Percentiles rank a stretch among this genome's conserved stretches.
phyloP scores from a whole-genome alignment of 768 basidiomycete species.

The Krasilnikovozyma curviuscula region DNA sequence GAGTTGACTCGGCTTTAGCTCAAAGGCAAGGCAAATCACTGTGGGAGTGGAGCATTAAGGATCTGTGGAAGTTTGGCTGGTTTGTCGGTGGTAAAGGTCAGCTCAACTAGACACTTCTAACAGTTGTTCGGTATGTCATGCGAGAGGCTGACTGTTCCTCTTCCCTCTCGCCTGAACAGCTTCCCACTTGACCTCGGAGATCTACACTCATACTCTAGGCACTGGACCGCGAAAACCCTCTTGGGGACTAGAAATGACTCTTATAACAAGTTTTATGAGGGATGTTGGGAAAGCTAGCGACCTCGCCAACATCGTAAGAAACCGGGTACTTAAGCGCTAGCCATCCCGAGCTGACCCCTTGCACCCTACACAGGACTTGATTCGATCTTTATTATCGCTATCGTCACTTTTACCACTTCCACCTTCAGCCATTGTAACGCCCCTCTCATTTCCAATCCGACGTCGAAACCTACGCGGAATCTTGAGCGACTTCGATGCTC shows the following conservation, averaged over 20 bases:
- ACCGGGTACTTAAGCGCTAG: background rate
- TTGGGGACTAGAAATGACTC: constrained; percentile 57
- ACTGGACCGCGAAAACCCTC: constrained; percentile 42
- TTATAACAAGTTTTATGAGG: constrained; percentile 44
- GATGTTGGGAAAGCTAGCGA: constrained; percentile 62
- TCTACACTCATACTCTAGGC: background rate
- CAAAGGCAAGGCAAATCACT: too few species aligned
- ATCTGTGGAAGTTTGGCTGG: constrained; percentile 12
- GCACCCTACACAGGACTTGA: constrained; percentile 26
- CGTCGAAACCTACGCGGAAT: constrained; percentile 58
- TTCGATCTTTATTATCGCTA: constrained; percentile 52
- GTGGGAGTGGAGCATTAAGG: constrained; percentile 12
- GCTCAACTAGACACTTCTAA: background rate
- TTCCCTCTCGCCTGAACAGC: constrained; percentile 16
- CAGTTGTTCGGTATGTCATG: too few species aligned
- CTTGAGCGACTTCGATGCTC: constrained; percentile 47
- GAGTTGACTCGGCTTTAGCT: too few species aligned
- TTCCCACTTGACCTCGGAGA: too few species aligned
- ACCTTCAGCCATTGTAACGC: constrained; percentile 81
- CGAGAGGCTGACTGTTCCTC: too few species aligned
- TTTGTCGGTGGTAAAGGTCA: constrained; percentile 21
- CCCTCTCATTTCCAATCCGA: constrained; percentile 71
- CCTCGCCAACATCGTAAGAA: constrained; percentile 58
- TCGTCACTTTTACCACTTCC: constrained; percentile 67
- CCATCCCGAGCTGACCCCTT: background rate